Evolutionary conservation across 768 basidiomycete species (phyloP).

Genomic region (Mycena sanguinolenta): DNA sequence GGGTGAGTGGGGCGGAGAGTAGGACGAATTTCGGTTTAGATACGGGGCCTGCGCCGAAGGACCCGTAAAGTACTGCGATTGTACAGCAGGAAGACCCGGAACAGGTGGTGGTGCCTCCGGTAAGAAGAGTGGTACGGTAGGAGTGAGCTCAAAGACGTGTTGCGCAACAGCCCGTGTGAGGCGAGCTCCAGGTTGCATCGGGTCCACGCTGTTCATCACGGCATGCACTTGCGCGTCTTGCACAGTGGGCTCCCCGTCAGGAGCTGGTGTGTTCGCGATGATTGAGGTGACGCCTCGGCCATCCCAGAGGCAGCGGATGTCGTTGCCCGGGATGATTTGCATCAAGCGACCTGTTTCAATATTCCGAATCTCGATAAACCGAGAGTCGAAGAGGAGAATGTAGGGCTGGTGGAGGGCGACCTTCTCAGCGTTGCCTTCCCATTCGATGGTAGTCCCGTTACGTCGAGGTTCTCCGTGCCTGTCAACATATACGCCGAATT

Average conservation of each 20-base stretch:
- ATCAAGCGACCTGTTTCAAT: constrained; percentile 82
- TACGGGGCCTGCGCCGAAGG: constrained; percentile 23
- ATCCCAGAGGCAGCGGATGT: constrained; percentile 92
- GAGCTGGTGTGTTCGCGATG: constrained; percentile 71
- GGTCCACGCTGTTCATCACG: constrained; percentile 77
- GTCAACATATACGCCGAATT: constrained; percentile 94
- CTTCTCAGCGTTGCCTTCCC: constrained; percentile 88
- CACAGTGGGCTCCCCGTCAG: constrained; percentile 60
- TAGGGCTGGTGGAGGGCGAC: constrained; percentile 93
- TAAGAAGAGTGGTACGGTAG: constrained; percentile 27
- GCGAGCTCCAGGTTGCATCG: constrained; percentile 55
- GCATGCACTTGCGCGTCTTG: constrained; percentile 90
- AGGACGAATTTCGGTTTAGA: constrained; percentile 31
- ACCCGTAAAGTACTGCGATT: constrained; percentile 18
- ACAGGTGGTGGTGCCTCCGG: constrained; percentile 9
- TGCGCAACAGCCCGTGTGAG: constrained; percentile 70
- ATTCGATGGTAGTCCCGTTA: constrained; percentile 83
- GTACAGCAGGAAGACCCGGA: background rate
- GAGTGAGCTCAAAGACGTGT: constrained; percentile 82
- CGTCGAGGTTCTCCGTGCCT: constrained; percentile 80
- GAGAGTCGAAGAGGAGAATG: constrained; percentile 87
- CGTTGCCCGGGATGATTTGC: constrained; percentile 86
- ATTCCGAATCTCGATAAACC: constrained; percentile 93
- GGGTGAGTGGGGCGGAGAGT: constrained; percentile 33
- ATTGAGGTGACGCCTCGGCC: constrained; percentile 73